Percentiles rank a stretch among this genome's conserved stretches.
Conservation (phyloP, 352 stramenopile species). For the Aphanomyces cochlioides region DNA sequence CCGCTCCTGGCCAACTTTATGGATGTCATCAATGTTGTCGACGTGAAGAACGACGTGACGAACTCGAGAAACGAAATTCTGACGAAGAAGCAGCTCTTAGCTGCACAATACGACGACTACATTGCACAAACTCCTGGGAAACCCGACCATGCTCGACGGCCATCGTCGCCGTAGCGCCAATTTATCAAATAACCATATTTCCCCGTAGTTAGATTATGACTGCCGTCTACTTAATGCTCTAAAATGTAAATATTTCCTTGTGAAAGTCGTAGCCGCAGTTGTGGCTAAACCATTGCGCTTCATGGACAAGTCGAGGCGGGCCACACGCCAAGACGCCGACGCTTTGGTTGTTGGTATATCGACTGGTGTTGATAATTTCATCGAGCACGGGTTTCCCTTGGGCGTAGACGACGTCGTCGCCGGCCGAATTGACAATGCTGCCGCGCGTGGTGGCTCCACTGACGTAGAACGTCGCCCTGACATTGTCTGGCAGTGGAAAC, state of each 20-base stretch:
- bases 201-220: no score
- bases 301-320: conserved; percentile 73
- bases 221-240: conserved; percentile 23
- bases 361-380: conserved; percentile 65
- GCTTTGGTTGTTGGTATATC: conserved; percentile 38
- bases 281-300: conserved; percentile 62
- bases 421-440: conserved; percentile 46
- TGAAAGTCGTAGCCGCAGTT: conserved; percentile 87
- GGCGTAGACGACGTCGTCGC: conserved; percentile 54
- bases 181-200: no score
- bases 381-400: conserved; percentile 56
- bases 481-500: conserved; percentile 34
- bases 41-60: conserved; percentile 80
- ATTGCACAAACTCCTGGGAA: neutral
- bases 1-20: conserved; percentile 85
- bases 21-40: conserved; percentile 86
- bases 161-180: no score
- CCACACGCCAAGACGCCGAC: conserved; percentile 72
- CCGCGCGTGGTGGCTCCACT: conserved; percentile 47
- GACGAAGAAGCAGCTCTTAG: conserved; percentile 85
- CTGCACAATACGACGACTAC: conserved; percentile 65
- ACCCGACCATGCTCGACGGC: no score
- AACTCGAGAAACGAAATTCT: conserved; percentile 84
- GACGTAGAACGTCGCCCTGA: conserved; percentile 62
- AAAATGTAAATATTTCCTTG: conserved; percentile 87